A percentile compares a stretch with the other conserved stretches of the same genome.
These are phyloP conservation scores for Gastrolobium bilobum DNA, from an alignment of 306 rosid genomes.

Conservation along the genomic window DNA sequence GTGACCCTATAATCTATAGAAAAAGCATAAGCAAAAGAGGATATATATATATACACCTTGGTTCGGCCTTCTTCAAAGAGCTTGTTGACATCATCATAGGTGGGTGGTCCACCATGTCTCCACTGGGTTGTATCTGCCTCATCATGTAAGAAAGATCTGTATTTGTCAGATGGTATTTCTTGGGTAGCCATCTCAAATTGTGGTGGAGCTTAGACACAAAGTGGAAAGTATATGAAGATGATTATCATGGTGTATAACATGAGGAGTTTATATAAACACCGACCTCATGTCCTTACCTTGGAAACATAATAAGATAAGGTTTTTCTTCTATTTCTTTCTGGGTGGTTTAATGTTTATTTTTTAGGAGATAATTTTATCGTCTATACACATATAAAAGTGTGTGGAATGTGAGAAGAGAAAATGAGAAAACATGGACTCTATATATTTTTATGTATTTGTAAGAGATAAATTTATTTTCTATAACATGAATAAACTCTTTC, in stretches of 20 bases:
- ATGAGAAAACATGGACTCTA: too few species aligned
- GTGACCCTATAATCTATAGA: background rate
- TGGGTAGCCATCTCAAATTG: slow-evolving; percentile 39
- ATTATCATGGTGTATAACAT: background rate
- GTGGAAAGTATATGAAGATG: background rate
- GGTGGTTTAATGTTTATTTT: too few species aligned
- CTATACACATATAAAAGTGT: too few species aligned
- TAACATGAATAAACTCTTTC: too few species aligned
- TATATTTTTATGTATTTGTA: too few species aligned
- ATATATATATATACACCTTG: too few species aligned
- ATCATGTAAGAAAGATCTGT: slow-evolving; percentile 58
- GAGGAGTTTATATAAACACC: slow-evolving; percentile 3
- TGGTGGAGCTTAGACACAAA: background rate
- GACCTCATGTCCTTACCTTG: background rate
- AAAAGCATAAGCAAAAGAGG: too few species aligned
- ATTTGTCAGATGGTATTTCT: slow-evolving; percentile 36
- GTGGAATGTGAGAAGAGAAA: too few species aligned
- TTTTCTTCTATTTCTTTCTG: background rate
- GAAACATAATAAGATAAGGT: background rate
- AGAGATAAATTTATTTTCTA: too few species aligned
- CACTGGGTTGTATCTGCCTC: slow-evolving; percentile 47
- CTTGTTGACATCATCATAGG: slow-evolving; percentile 54
- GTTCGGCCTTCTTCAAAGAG: slow-evolving; percentile 67
- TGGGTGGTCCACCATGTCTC: slow-evolving; percentile 70
- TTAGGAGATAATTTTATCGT: too few species aligned